Base-by-base conservation (phyloP, 371 early-diverging fungal genomes). In the Mortierella sp. region DNA sequence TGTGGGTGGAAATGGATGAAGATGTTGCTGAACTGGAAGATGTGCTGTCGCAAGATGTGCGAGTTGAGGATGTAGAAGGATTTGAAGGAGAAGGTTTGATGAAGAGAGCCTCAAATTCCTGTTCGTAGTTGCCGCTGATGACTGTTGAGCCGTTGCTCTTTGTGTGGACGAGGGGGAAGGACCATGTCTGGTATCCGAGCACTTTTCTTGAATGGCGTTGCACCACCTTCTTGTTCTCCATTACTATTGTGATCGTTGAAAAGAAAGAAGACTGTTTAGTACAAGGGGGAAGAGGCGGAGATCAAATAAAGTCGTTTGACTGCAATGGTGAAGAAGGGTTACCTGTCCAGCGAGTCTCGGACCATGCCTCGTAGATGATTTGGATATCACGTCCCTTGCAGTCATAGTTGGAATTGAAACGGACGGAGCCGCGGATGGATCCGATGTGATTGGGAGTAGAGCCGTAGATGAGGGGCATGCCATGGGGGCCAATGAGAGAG, bases 311-410 rank as follows among this genome's bases (percentile, higher is more conserved):
- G 27, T 11, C n/a, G 10, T 16, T 1, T 10, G 0, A 29, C n/a
- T 44, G 32, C 35, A 0, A 24, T 41, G 70, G 71, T 14, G 12
- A 29, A 12, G 46, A 49, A 12, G 46, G 48, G 18, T 41, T 83
- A 83, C 83, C 63, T 56, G 75, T 71, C 74, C 79, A 74, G 3
- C 72, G 55, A 1, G 83, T 65, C 54, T 83, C 83, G n/a, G 68
- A 35, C 80, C 83, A 80, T n/a, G 83, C 83, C 51, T 83, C 83
- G 35, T 83, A 83, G 60, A 83, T 83, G 75, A 83, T 80, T 29
- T 77, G 80, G 72, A 83, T 83, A 27, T 83, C 83, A 24, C 80
- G 80, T 70, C 83, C 83, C 72, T 83, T 83, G 71, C 83, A 83
- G 72, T 83, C 83, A 48, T 83, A 83, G 60, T 83, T 83, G 75